Percentiles rank a stretch among this genome's conserved stretches.
Conservation (phyloP, 2,329 filamentous ascomycete species). For the Pyrenochaeta sp. region DNA sequence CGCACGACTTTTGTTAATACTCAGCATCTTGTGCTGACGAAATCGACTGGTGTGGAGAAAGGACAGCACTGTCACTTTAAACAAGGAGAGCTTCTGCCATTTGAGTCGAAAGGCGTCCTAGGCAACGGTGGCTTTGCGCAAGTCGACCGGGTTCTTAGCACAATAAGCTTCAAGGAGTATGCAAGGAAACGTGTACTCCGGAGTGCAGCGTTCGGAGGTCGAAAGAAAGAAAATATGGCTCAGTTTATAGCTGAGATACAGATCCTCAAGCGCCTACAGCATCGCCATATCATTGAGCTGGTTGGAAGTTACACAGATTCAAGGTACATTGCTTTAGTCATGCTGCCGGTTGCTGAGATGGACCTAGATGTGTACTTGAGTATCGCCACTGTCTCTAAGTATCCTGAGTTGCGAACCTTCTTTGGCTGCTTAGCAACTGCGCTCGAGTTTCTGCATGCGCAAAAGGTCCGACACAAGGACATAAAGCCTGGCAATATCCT, state of each 20-base stretch:
- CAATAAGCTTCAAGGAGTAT: constrained; percentile 30
- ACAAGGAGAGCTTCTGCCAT: constrained; percentile 25
- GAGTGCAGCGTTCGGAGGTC: constrained; percentile 14
- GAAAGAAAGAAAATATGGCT: constrained; percentile 20
- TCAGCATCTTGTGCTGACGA: constrained; percentile 34
- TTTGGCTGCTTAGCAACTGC: constrained; percentile 38
- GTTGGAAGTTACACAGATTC: constrained; percentile 44
- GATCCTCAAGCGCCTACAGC: constrained; percentile 36
- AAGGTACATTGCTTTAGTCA: constrained; percentile 41
- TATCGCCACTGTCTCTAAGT: too few relatives aligned
- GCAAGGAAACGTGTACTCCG: constrained; percentile 38
- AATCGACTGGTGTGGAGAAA: constrained; percentile 36
- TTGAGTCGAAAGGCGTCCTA: constrained; percentile 25
- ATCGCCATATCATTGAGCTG: constrained; percentile 39
- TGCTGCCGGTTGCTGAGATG: constrained; percentile 34
- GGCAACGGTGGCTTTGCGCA: constrained; percentile 31
- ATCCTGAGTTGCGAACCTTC: constrained; percentile 12
- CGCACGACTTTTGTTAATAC: constrained; percentile 27
- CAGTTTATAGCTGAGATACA: constrained; percentile 38
- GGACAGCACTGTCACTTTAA: constrained; percentile 34
- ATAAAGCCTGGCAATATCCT: constrained; percentile 46
- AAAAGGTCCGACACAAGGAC: constrained; percentile 38
- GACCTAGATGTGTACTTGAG: constrained; percentile 26
- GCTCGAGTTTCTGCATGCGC: too few relatives aligned
- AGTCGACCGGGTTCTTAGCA: constrained; percentile 34